Conservation (phyloP, 345 rosid species). For the Sonneratia caseolaris region DNA sequence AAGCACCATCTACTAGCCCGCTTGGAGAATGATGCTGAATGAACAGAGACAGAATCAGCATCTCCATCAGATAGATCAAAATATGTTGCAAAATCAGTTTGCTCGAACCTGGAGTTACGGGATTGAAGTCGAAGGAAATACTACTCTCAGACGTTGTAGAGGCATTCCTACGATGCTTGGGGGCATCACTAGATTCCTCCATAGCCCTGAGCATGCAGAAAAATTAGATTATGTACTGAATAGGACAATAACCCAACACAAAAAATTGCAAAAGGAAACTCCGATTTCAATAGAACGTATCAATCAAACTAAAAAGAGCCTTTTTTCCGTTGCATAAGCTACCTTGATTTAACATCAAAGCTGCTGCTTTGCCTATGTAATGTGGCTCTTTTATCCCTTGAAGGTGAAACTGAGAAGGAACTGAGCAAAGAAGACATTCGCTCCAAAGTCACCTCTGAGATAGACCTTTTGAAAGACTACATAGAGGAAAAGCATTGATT, state of each 20-base stretch:
- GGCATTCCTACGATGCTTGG: conserved; percentile 55
- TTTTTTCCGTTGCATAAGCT: conserved; percentile 2
- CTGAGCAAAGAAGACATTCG: conserved; percentile 63
- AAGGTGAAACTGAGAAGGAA: conserved; percentile 52
- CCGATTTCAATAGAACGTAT: background rate
- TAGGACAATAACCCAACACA: background rate
- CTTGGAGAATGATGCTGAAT: conserved; percentile 36
- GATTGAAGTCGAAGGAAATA: conserved; percentile 25
- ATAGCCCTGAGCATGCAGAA: conserved; percentile 25
- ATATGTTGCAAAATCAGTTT: conserved; percentile 17
- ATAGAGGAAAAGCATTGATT: conserved; percentile 11
- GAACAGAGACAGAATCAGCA: background rate
- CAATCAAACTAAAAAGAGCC: background rate
- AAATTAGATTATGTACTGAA: background rate
- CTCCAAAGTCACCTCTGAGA: conserved; percentile 67
- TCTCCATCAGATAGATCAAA: conserved; percentile 7
- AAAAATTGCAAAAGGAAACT: background rate
- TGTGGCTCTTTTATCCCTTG: conserved; percentile 49
- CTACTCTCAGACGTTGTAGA: conserved; percentile 66
- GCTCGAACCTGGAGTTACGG: conserved; percentile 7
- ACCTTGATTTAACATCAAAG: conserved; percentile 62
- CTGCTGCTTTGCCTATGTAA: conserved; percentile 42
- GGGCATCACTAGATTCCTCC: conserved; percentile 34
- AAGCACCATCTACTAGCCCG: conserved; percentile 64
- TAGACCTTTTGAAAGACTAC: conserved; percentile 60